Evolutionary conservation across 78 protist species (phyloP).

Genomic region (Trichosphaerium sp.): DNA sequence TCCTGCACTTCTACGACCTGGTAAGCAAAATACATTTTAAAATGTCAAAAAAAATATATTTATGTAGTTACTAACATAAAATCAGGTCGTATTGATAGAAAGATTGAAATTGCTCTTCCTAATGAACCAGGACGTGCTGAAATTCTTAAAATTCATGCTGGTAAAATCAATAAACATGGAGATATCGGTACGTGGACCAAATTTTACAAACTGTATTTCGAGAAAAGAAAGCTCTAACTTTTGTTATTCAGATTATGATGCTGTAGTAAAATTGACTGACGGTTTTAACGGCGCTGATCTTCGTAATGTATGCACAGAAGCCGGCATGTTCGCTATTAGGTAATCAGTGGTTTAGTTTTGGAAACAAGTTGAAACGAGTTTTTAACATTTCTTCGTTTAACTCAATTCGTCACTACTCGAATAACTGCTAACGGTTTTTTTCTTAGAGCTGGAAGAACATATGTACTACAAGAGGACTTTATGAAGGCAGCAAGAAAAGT

Average conservation of each 20-base stretch:
- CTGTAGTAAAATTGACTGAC: constrained; percentile 89
- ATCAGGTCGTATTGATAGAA: constrained; percentile 51
- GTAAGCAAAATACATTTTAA: constrained; percentile 88
- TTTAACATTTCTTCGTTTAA: not conserved
- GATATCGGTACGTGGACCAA: constrained; percentile 70
- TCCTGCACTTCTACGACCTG: constrained; percentile 96
- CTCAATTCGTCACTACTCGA: constrained; percentile 19
- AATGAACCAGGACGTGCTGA: constrained; percentile 87
- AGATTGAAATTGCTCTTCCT: constrained; percentile 97
- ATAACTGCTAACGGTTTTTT: constrained; percentile 97
- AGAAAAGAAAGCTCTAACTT: not conserved
- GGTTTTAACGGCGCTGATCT: constrained; percentile 99
- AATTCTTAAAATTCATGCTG: constrained; percentile 93
- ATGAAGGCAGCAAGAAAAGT: constrained; percentile 96
- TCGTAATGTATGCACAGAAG: constrained; percentile 97
- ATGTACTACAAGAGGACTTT: constrained; percentile 89
- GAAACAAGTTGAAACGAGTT: not conserved
- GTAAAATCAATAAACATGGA: constrained; percentile 76
- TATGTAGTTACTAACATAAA: too few relatives aligned
- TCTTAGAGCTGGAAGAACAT: constrained; percentile 91
- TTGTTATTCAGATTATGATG: constrained; percentile 85
- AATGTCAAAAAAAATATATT: too few relatives aligned
- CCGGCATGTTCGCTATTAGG: constrained; percentile 38
- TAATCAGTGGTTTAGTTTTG: not conserved
- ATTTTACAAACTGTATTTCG: not conserved